Percentiles rank a stretch among this genome's conserved stretches.
Evolutionary conservation across 148 eudicot genomes (phyloP).

Genomic region (Cornus florida): DNA sequence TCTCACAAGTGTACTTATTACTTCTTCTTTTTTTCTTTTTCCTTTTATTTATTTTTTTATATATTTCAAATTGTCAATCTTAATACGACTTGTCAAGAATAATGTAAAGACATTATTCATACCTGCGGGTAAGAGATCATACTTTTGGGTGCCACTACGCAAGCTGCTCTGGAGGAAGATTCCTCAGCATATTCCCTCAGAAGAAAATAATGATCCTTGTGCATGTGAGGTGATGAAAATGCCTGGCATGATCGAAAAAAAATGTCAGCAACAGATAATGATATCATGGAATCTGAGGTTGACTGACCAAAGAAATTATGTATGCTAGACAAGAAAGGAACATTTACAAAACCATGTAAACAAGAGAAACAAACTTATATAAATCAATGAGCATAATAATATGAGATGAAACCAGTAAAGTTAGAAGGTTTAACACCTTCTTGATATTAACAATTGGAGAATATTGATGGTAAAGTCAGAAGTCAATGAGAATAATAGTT

Average conservation of each 20-base stretch:
- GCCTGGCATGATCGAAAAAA: conserved; percentile 51
- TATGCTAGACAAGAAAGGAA: not conserved
- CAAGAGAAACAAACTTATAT: no score
- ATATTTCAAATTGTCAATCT: not conserved
- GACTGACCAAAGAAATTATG: not conserved
- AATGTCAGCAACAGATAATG: not conserved
- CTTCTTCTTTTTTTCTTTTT: no score
- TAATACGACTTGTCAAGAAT: not conserved
- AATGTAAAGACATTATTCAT: conserved; percentile 11
- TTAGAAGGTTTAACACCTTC: no score
- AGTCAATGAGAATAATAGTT: not conserved
- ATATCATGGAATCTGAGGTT: not conserved
- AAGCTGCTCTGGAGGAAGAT: conserved; percentile 79
- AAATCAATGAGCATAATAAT: no score
- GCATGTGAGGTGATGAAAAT: conserved; percentile 96
- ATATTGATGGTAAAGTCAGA: no score
- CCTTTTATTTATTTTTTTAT: not conserved
- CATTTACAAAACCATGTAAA: not conserved
- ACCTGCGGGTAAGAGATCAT: conserved; percentile 98
- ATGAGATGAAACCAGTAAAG: no score
- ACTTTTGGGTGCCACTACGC: conserved; percentile 79
- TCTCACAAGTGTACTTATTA: not conserved
- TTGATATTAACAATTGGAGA: no score
- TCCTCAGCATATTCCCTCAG: conserved; percentile 90
- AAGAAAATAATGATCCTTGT: conserved; percentile 68